Conservation (phyloP, 2,329 filamentous ascomycete genomes). For the Teratosphaeria nubilosa region DNA sequence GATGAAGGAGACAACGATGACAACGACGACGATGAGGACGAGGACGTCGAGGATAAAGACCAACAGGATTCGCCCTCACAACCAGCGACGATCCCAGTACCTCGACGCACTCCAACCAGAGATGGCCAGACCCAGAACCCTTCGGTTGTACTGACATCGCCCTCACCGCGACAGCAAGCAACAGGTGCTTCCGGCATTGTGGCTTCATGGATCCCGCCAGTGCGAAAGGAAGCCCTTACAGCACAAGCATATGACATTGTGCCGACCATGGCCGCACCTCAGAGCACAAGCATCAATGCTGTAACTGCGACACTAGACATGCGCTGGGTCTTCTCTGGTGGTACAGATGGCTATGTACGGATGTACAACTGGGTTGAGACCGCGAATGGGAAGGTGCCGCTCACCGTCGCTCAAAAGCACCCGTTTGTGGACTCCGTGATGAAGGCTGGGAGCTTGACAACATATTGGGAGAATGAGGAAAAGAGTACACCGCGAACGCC, state of each 20-base stretch:
- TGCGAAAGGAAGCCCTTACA: constrained; percentile 68
- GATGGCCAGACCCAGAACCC: constrained; percentile 27
- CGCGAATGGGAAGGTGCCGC: constrained; percentile 82
- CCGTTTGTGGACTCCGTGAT: constrained; percentile 96
- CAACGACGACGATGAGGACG: constrained; percentile 28
- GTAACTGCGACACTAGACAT: constrained; percentile 87
- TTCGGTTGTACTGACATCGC: constrained; percentile 39
- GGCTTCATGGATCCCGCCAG: constrained; percentile 25
- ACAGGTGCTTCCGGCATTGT: constrained; percentile 3
- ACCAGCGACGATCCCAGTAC: constrained; percentile 4
- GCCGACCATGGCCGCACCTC: constrained; percentile 90
- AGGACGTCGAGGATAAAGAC: constrained; percentile 30
- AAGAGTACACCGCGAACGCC: constrained; percentile 31
- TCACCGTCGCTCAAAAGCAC: constrained; percentile 91
- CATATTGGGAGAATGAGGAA: constrained; percentile 98
- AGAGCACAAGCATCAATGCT: constrained; percentile 90
- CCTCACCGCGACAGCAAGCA: constrained; percentile 31
- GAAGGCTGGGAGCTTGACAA: constrained; percentile 87
- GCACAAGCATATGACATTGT: constrained; percentile 87
- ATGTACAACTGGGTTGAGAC: constrained; percentile 95
- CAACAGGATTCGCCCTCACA: constrained; percentile 37
- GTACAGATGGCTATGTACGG: constrained; percentile 87
- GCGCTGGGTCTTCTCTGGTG: constrained; percentile 89
- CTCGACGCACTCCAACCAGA: constrained; percentile 13
- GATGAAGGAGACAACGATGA: constrained; percentile 28